Conservation (phyloP, 2,329 filamentous ascomycete species). For the Lecanicillium sp. region DNA sequence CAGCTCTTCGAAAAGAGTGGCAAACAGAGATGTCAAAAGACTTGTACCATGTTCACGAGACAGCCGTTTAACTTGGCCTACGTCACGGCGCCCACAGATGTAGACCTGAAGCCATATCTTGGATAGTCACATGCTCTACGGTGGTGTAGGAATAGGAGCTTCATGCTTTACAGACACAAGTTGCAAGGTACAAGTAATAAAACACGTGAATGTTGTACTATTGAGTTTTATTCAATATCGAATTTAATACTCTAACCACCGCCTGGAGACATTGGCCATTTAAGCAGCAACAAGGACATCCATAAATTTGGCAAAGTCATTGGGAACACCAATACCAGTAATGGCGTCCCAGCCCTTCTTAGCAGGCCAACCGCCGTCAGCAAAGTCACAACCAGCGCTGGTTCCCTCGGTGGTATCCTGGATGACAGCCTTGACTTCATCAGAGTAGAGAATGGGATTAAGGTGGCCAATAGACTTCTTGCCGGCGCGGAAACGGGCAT, state of each 20-base stretch:
- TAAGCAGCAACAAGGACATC: background rate
- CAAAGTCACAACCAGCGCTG: constrained; percentile 5
- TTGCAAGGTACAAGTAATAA: too few relatives aligned
- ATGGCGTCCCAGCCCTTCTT: constrained; percentile 8
- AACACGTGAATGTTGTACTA: too few relatives aligned
- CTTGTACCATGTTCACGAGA: constrained; percentile 1
- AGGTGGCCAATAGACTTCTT: constrained; percentile 7
- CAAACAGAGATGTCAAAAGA: background rate
- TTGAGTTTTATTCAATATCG: too few relatives aligned
- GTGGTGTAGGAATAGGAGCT: too few relatives aligned
- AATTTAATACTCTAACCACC: too few relatives aligned
- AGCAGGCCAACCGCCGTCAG: constrained; percentile 6
- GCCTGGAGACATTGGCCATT: too few relatives aligned
- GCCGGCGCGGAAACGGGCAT: constrained; percentile 5
- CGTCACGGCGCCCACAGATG: too few relatives aligned
- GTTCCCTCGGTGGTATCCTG: constrained; percentile 2
- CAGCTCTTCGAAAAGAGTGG: background rate
- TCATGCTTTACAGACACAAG: too few relatives aligned
- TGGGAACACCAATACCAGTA: constrained; percentile 5
- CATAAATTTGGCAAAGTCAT: constrained; percentile 6
- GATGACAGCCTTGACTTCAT: constrained; percentile 1
- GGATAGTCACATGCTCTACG: too few relatives aligned
- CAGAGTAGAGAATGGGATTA: constrained; percentile 8
- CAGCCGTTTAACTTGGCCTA: background rate
- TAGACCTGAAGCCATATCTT: too few relatives aligned